A percentile compares a stretch with the other conserved stretches of the same genome.
These are phyloP conservation scores for Grosmannia huntii DNA, from an alignment of 2,329 filamentous ascomycete genomes.

Conservation along the genomic window DNA sequence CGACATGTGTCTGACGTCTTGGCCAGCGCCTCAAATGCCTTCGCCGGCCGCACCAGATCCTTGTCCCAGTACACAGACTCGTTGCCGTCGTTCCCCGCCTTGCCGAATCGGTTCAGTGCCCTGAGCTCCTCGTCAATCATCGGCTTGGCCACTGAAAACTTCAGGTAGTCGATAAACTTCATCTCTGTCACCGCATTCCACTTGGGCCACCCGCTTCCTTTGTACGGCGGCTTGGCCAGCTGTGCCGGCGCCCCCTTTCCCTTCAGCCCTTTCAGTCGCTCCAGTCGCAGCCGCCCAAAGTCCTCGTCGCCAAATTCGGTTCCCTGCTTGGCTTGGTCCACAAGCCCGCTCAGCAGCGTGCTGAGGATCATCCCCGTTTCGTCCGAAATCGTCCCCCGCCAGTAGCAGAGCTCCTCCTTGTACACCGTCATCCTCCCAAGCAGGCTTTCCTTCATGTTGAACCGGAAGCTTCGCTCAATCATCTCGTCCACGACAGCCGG, in stretches of 20 bases:
- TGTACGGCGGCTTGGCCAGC: conserved; percentile 30
- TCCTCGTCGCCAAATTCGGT: conserved; percentile 31
- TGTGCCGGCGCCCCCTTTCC: conserved; percentile 12
- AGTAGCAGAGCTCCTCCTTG: conserved; percentile 52
- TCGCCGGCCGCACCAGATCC: conserved; percentile 22
- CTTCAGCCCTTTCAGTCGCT: conserved; percentile 8
- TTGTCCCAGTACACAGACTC: conserved; percentile 20
- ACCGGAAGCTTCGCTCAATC: conserved; percentile 39
- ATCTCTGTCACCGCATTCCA: conserved; percentile 14
- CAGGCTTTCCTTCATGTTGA: conserved; percentile 41
- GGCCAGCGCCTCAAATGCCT: conserved; percentile 21
- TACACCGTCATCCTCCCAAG: conserved; percentile 53
- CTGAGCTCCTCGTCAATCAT: conserved; percentile 25
- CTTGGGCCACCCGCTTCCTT: conserved; percentile 20
- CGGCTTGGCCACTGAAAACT: conserved; percentile 36
- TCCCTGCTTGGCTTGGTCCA: conserved; percentile 46
- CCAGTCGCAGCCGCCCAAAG: conserved; percentile 24
- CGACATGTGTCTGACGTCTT: conserved; percentile 17
- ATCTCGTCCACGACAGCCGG: conserved; percentile 28
- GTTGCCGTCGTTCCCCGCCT: background rate
- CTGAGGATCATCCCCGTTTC: conserved; percentile 34
- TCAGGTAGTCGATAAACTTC: conserved; percentile 51
- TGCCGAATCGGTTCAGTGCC: conserved; percentile 16
- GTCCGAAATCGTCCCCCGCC: conserved; percentile 35
- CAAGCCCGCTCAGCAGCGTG: conserved; percentile 36